Percentiles rank a stretch among this genome's conserved stretches.
Conservation (phyloP, 2,329 filamentous ascomycete species). For the Phialophora expanda region DNA sequence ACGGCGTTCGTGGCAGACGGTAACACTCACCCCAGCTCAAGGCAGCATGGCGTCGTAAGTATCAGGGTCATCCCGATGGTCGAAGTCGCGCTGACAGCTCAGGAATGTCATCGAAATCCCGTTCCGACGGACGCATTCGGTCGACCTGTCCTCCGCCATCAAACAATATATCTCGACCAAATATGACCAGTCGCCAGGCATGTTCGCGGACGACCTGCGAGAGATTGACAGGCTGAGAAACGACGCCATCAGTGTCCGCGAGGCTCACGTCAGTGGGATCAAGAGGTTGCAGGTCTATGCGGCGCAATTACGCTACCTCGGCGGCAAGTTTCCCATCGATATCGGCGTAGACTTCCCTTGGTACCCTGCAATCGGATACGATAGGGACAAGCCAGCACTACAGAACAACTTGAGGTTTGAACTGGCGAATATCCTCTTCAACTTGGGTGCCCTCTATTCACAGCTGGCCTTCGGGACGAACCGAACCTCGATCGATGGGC, state of each 20-base stretch:
- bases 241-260: conserved; percentile 86
- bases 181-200: conserved; percentile 98
- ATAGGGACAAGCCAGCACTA: conserved; percentile 61
- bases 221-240: conserved; percentile 81
- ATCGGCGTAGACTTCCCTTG: conserved; percentile 88
- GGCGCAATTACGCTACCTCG: conserved; percentile 89
- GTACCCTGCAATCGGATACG: conserved; percentile 93
- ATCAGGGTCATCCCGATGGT: background rate
- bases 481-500: conserved; percentile 75
- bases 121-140: conserved; percentile 81
- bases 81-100: conserved; percentile 15
- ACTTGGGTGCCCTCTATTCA: conserved; percentile 89
- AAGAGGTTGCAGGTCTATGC: conserved; percentile 89
- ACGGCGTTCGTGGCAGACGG: background rate
- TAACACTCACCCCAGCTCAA: background rate
- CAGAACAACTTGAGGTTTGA: conserved; percentile 78
- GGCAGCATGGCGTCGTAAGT: conserved; percentile 36
- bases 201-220: conserved; percentile 89
- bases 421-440: conserved; percentile 89
- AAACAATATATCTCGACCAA: conserved; percentile 95
- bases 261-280: conserved; percentile 85
- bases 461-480: conserved; percentile 85
- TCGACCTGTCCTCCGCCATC: conserved; percentile 81
- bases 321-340: conserved; percentile 95
- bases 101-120: conserved; percentile 72